Evolutionary conservation across 345 rosid genomes (phyloP).

Genomic region (Trapa incisa): DNA sequence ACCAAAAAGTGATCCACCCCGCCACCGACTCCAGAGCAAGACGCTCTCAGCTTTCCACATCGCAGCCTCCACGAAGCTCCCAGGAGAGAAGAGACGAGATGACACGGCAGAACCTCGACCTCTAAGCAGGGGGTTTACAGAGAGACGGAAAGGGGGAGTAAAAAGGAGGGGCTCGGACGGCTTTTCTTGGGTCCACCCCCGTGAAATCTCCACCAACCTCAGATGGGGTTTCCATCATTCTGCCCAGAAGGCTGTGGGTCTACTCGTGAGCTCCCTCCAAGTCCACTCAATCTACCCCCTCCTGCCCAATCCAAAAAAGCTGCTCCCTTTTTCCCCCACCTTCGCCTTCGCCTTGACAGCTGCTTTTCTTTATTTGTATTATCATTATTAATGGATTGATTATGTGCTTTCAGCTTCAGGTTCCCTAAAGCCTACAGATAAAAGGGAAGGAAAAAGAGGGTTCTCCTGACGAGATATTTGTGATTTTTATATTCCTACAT

Average conservation of each 20-base stretch:
- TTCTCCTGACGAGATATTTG: too few species aligned
- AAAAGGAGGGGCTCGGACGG: neutral
- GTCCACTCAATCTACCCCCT: too few species aligned
- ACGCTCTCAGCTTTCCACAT: slow-evolving; percentile 2
- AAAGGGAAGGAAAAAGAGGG: too few species aligned
- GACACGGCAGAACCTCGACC: slow-evolving; percentile 1
- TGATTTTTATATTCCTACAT: too few species aligned
- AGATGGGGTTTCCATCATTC: neutral
- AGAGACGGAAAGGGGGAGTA: neutral
- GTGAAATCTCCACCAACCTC: slow-evolving; percentile 5
- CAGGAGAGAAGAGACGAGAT: neutral
- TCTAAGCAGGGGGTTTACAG: neutral
- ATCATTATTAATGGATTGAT: too few species aligned
- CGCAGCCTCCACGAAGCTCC: slow-evolving; percentile 1
- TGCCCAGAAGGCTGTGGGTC: neutral
- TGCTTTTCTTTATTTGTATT: too few species aligned
- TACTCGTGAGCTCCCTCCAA: too few species aligned
- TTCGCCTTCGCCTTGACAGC: too few species aligned
- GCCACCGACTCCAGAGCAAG: neutral
- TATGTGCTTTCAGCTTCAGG: too few species aligned
- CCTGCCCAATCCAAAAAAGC: too few species aligned
- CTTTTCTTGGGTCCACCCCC: neutral
- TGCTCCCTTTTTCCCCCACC: too few species aligned
- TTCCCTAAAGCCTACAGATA: too few species aligned
- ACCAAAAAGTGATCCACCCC: neutral